Base-by-base conservation (phyloP, 129 eudicot species). In the Pulicaria dysenterica region DNA sequence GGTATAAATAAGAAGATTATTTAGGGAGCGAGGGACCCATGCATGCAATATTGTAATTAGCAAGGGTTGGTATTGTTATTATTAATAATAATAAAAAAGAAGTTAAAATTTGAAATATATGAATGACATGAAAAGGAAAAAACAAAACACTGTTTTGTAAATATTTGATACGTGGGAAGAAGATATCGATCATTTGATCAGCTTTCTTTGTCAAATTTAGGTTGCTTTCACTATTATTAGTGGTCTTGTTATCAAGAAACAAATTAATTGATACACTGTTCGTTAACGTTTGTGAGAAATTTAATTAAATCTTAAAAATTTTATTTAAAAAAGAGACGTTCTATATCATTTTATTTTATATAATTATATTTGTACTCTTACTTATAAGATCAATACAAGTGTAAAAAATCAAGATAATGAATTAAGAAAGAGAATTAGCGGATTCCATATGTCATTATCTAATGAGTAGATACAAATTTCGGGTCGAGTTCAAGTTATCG, bases 1-100 rank as follows among this genome's bases (percentile, higher is more conserved):
- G 83, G 84, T 83, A 83, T 86, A 83, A 70, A 86, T 86, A 86
- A 76, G 68, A 74, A 67, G 74, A 63, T 60, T 70, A 24, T 42
- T 68, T 81, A 51, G 37, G 81, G 79, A 14, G 82, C 82, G 76
- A 81, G 37, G 83, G 82, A 14, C 84, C 84, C 79, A 81, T 76
- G 55, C 75, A 50, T 69, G 62, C 38, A 69, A 38, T 69, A 37
- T 39, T 40, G 36, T 40, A 69, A 9, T 54, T 56, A 54, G 8
- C 10, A 9, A 15, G 61, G 50, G 66, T 71, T 71, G 15, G 55
- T 70, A 70, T 38, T 14, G 37, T 55, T n/a, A n/a, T 56, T 15
- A 40, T 14, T 40, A 17, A 50, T n/a, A 8, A 4, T 16, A 16
- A 42, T 64, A 19, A 2, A 64, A 16, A 43, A 37, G 5, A 59